Evolutionary conservation across 2,329 filamentous ascomycete species (phyloP).

Genomic region (Aspergillus pseudonomiae): DNA sequence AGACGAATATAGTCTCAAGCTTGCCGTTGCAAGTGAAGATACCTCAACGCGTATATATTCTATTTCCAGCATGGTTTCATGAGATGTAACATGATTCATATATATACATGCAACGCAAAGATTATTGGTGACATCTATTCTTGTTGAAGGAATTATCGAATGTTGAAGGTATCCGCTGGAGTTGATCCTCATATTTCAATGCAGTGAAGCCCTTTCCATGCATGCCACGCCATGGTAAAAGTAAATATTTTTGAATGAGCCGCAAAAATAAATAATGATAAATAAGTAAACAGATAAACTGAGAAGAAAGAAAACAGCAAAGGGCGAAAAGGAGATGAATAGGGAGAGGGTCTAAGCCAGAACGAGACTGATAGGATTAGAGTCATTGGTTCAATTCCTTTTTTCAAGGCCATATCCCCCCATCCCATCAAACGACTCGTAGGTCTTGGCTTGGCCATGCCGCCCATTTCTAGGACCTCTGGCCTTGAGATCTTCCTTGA

Average conservation of each 20-base stretch:
- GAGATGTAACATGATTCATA: conserved; percentile 21
- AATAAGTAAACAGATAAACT: background rate
- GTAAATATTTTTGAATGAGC: conserved; percentile 29
- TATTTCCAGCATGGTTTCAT: conserved; percentile 35
- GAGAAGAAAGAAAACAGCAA: background rate
- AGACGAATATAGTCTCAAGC: conserved; percentile 29
- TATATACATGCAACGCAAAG: conserved; percentile 16
- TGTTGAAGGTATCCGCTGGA: conserved; percentile 32
- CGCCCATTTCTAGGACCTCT: conserved; percentile 74
- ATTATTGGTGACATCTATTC: conserved; percentile 10
- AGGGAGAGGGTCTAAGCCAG: background rate
- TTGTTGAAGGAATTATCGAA: conserved; percentile 28
- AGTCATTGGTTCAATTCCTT: conserved; percentile 14
- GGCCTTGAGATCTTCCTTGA: conserved; percentile 76
- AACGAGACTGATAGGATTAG: conserved; percentile 3
- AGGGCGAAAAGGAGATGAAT: background rate
- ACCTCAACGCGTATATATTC: conserved; percentile 46
- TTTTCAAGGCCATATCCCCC: conserved; percentile 67
- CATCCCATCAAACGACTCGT: conserved; percentile 59
- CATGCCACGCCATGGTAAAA: conserved; percentile 27
- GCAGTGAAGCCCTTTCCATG: conserved; percentile 26
- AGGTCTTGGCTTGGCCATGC: conserved; percentile 53
- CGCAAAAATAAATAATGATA: conserved; percentile 12
- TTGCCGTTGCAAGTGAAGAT: conserved; percentile 52
- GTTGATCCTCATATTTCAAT: conserved; percentile 22